Evolutionary conservation across 2,329 filamentous ascomycete genomes (phyloP), one percentile per base, ranked within the genome.

Genomic region (Talaromyces islandicus): DNA sequence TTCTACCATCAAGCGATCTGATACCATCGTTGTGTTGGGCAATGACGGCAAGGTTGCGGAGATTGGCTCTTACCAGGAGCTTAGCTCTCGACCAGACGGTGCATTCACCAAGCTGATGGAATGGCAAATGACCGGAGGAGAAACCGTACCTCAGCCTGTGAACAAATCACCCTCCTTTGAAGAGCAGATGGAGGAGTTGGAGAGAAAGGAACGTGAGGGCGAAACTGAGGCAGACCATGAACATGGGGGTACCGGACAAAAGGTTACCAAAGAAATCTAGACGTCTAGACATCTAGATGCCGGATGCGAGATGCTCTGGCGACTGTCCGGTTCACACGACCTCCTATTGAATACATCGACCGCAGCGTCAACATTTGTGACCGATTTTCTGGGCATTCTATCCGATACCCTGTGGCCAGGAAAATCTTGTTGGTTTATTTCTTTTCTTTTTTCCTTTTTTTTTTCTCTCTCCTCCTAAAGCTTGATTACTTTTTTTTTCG

Each of bases 51-150:
- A 84, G 61, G 93, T 99, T 3, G 94, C 93, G 2, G 93, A 99
- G 74, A 89, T 90, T 64, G 94, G 94, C 60, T 89, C 88, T 60
- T 99, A 96, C 73, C 78, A 82, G 25, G 84, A 91, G 64, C 83
- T 99, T 24, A 89, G 88, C 57, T 80, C 83, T 5, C 85, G 91
- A 62, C 83, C 84, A 17, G 80, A 88, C 10, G 95, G 93, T 57
- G 91, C 92, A 1, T 99, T 99, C 71, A 93, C 88, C 68, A 94
- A 89, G 77, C 81, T 99, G 57, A 99, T 99, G 94, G 93, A 97
- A 76, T 97, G 92, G 92, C 94, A 99, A 77, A 90, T 97, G 85
- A 94, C 84, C 68, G 93, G 92, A 12, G 89, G 89, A 9, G 91
- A 96, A 35, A 63, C 63, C 11, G 27, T 65, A 27, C 59, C 72